Percentiles rank a stretch among this genome's conserved stretches.
These are phyloP conservation scores for Didymella pomorum DNA, from an alignment of 2,329 filamentous ascomycete genomes.

Conservation along the genomic window DNA sequence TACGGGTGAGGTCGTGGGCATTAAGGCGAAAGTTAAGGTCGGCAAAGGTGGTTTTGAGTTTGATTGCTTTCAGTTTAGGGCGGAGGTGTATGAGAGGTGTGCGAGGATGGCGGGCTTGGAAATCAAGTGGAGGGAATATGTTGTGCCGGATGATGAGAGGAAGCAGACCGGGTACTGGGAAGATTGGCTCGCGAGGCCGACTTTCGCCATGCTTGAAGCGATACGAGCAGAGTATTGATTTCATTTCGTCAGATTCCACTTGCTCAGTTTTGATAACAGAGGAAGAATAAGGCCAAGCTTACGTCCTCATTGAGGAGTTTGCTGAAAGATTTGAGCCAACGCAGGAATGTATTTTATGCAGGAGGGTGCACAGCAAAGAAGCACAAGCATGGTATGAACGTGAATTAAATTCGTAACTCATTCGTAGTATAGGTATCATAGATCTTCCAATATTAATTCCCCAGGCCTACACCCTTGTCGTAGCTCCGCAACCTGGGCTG, in stretches of 20 bases:
- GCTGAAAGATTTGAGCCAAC: too few relatives aligned
- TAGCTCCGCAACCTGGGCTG: conserved; percentile 13
- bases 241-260: not conserved
- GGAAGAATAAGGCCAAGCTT: not conserved
- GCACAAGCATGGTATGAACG: not conserved
- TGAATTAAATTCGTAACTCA: conserved; percentile 7
- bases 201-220: conserved; percentile 37
- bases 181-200: conserved; percentile 31
- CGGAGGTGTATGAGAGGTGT: conserved; percentile 40
- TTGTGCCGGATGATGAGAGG: conserved; percentile 41
- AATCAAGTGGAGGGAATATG: conserved; percentile 30
- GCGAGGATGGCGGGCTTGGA: conserved; percentile 32
- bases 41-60: conserved; percentile 33
- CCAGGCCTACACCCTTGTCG: not conserved
- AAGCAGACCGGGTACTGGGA: conserved; percentile 33
- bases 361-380: not conserved
- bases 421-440: conserved; percentile 12
- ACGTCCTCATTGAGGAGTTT: too few relatives aligned
- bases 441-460: not conserved
- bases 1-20: conserved; percentile 28
- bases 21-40: conserved; percentile 29
- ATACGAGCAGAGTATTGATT: not conserved
- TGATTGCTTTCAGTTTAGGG: conserved; percentile 39
- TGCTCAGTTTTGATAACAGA: too few relatives aligned
- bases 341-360: too few relatives aligned